Conservation (phyloP, 768 basidiomycete genomes). For the Lentinula guzmanii region DNA sequence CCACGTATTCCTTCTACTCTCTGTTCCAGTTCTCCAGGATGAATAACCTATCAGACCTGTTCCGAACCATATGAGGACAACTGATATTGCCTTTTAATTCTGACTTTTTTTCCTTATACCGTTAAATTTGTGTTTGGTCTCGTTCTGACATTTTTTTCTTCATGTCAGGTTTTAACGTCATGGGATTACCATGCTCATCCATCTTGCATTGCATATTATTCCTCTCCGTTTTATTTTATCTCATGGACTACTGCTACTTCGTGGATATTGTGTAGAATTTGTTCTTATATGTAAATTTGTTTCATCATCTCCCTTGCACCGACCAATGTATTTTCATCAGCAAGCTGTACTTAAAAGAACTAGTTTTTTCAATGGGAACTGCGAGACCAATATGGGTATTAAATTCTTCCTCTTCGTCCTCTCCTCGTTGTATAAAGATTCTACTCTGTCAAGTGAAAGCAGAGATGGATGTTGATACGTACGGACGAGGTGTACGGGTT, state of each 20-base stretch:
- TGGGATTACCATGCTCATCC: neutral
- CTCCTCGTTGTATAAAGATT: conserved; percentile 34
- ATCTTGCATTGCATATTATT: neutral
- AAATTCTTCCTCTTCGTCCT: conserved; percentile 70
- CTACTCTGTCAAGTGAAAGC: conserved; percentile 6
- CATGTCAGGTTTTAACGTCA: neutral
- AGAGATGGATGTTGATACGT: conserved; percentile 19
- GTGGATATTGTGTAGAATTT: neutral
- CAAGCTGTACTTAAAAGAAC: too few relatives aligned
- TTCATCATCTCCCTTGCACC: neutral
- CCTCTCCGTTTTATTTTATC: too few relatives aligned
- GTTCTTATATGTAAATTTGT: neutral
- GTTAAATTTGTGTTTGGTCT: neutral
- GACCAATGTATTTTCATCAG: too few relatives aligned
- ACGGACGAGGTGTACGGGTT: conserved; percentile 78
- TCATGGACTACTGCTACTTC: neutral
- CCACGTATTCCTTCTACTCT: neutral
- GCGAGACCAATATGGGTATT: conserved; percentile 31
- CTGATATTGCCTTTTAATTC: conserved; percentile 49
- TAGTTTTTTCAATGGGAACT: conserved; percentile 16
- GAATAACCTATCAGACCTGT: conserved; percentile 61
- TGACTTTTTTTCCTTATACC: conserved; percentile 19
- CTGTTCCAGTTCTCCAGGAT: conserved; percentile 25
- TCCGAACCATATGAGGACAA: conserved; percentile 57
- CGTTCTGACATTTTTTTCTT: neutral